These are phyloP conservation scores for Globisporangium alternatum DNA, from an alignment of 352 stramenopile genomes.

Conservation along the genomic window DNA sequence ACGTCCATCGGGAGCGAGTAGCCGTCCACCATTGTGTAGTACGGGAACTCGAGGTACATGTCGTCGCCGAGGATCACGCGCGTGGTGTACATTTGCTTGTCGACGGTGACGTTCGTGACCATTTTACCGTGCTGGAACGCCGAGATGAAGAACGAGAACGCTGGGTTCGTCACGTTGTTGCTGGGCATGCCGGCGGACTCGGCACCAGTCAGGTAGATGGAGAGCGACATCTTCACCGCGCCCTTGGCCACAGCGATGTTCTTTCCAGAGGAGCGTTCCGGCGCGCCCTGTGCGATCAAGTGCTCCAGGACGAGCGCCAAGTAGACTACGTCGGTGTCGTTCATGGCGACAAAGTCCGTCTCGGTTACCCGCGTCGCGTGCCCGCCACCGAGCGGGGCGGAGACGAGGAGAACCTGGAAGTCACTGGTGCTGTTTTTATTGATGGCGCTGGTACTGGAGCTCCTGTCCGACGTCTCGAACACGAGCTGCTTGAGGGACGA, in stretches of 20 bases:
- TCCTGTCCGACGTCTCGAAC: not conserved
- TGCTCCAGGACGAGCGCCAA: not conserved
- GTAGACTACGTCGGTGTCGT: not conserved
- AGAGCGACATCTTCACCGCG: not conserved
- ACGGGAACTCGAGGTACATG: conserved; percentile 20
- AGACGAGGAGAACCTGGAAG: not conserved
- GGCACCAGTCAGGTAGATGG: not conserved
- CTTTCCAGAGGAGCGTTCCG: not conserved
- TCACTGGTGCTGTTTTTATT: not conserved
- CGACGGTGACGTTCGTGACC: conserved; percentile 5
- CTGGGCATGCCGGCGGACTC: not conserved
- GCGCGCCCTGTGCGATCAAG: not conserved
- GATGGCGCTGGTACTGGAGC: not conserved
- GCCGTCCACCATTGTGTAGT: not conserved
- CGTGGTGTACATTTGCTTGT: not conserved
- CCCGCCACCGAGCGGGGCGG: not conserved
- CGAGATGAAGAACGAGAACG: conserved; percentile 19
- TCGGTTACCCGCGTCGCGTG: not conserved
- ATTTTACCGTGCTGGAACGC: conserved; percentile 12
- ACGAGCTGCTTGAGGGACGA: not conserved
- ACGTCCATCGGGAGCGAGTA: not conserved
- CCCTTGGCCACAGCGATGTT: not conserved
- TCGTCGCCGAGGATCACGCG: conserved; percentile 10
- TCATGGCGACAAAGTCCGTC: not conserved
- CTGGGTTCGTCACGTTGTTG: not conserved